These are phyloP conservation scores for Mrakia hoshinonis DNA, from an alignment of 768 basidiomycete genomes.

Conservation along the genomic window DNA sequence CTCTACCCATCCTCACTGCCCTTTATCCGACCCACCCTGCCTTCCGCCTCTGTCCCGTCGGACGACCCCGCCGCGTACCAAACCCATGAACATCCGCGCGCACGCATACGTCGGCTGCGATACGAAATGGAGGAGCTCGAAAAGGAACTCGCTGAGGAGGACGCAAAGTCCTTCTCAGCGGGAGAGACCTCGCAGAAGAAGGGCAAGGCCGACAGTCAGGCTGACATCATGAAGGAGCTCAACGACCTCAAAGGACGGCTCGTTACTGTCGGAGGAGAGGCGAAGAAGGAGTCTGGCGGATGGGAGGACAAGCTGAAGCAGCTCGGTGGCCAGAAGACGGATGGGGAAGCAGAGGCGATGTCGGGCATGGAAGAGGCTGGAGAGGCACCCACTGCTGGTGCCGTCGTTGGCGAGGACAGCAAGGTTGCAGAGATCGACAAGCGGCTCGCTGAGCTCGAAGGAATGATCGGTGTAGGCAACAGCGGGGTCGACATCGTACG, in stretches of 20 bases:
- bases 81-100: slow-evolving; percentile 40
- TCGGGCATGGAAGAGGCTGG: slow-evolving; percentile 30
- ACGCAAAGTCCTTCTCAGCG: no score
- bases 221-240: slow-evolving; percentile 43
- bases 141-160: slow-evolving; percentile 48
- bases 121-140: slow-evolving; percentile 74
- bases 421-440: slow-evolving; percentile 68
- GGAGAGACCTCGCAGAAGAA: not conserved
- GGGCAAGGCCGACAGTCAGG: not conserved
- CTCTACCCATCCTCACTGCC: slow-evolving; percentile 22
- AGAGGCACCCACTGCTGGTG: slow-evolving; percentile 30
- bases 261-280: slow-evolving; percentile 57
- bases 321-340: slow-evolving; percentile 11
- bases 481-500: slow-evolving; percentile 72
- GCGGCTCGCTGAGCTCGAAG: slow-evolving; percentile 75
- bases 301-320: slow-evolving; percentile 48
- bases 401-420: slow-evolving; percentile 37
- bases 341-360: slow-evolving; percentile 9
- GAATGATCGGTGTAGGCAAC: slow-evolving; percentile 69
- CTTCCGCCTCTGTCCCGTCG: slow-evolving; percentile 15
- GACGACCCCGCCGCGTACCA: slow-evolving; percentile 15
- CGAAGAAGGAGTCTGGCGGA: slow-evolving; percentile 58
- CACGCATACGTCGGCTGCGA: slow-evolving; percentile 50
- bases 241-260: slow-evolving; percentile 68
- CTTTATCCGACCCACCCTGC: slow-evolving; percentile 10